These are phyloP conservation scores for Fagus crenata DNA, from an alignment of 306 rosid species.

Conservation along the genomic window DNA sequence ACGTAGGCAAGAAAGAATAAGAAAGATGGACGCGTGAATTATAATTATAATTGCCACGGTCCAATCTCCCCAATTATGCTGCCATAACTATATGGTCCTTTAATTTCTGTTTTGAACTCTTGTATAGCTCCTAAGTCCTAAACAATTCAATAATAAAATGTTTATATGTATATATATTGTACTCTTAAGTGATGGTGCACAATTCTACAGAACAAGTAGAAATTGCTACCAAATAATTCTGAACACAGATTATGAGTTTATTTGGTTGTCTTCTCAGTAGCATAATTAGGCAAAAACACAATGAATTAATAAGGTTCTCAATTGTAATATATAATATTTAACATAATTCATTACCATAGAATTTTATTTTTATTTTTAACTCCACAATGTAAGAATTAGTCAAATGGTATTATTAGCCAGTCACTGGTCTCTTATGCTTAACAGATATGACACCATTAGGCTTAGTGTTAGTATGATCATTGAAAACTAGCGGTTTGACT, in stretches of 20 bases:
- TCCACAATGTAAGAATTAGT: too few species aligned
- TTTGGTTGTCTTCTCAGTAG: not conserved
- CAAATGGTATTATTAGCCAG: too few species aligned
- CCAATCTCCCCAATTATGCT: conserved; percentile 6
- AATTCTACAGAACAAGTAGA: not conserved
- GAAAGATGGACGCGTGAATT: conserved; percentile 25
- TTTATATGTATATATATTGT: not conserved
- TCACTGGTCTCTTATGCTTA: not conserved
- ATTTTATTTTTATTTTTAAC: too few species aligned
- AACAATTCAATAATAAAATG: not conserved
- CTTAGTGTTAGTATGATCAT: not conserved
- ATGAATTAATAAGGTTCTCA: not conserved
- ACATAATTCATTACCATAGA: not conserved
- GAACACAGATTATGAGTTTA: too few species aligned
- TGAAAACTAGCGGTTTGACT: not conserved
- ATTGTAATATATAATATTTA: not conserved
- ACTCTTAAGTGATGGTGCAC: not conserved
- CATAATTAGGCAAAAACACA: too few species aligned
- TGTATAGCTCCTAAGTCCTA: not conserved
- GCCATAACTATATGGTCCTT: conserved; percentile 2
- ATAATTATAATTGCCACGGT: conserved; percentile 8
- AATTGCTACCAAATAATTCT: not conserved
- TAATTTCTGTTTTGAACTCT: not conserved
- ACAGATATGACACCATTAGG: not conserved
- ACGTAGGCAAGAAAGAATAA: conserved; percentile 48